These are phyloP conservation scores for Dryas drummondii DNA, from an alignment of 306 rosid genomes.

Conservation along the genomic window DNA sequence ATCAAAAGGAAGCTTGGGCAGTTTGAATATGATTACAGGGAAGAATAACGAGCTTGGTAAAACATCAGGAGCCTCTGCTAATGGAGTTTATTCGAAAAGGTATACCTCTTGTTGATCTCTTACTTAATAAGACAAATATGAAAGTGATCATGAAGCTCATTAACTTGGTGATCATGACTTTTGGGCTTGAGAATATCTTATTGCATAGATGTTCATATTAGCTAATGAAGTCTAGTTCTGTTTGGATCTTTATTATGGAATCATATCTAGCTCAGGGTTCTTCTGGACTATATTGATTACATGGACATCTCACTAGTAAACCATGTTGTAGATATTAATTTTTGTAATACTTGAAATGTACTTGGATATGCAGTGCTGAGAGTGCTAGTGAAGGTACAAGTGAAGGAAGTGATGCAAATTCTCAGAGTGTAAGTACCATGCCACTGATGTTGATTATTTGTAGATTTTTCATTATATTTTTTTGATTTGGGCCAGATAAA, in stretches of 20 bases:
- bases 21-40: constrained; percentile 97
- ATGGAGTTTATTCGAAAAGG: constrained; percentile 92
- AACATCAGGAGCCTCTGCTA: constrained; percentile 71
- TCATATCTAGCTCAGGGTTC: background rate
- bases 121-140: background rate
- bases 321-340: constrained; percentile 16
- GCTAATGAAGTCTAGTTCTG: background rate
- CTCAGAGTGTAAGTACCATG: constrained; percentile 77
- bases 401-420: constrained; percentile 93
- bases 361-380: constrained; percentile 75
- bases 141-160: background rate
- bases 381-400: constrained; percentile 92
- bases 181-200: background rate
- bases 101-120: constrained; percentile 17
- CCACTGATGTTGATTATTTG: constrained; percentile 13
- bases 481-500: background rate
- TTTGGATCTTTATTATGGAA: background rate
- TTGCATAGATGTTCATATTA: constrained; percentile 1
- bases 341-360: constrained; percentile 37
- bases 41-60: constrained; percentile 75
- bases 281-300: background rate
- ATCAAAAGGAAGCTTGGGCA: constrained; percentile 97
- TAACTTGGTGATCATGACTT: background rate
- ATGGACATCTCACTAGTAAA: background rate
- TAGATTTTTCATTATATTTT: constrained; percentile 11